Conservation (phyloP, 2,329 filamentous ascomycete genomes). For the Orbilia quercus region DNA sequence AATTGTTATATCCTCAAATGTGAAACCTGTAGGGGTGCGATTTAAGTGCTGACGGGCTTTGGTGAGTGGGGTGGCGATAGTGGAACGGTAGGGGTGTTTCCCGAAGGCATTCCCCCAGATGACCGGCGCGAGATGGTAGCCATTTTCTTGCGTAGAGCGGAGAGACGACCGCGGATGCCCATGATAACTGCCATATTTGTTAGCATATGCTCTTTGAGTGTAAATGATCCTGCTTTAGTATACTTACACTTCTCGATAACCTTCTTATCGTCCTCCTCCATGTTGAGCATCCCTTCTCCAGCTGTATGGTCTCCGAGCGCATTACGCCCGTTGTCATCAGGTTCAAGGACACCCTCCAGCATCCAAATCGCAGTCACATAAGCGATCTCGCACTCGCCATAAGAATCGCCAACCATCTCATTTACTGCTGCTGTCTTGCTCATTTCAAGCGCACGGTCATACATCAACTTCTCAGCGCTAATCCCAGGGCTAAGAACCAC, state of each 20-base stretch:
- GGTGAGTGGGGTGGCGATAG: slow-evolving; percentile 51
- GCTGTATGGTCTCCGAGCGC: slow-evolving; percentile 53
- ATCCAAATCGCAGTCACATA: slow-evolving; percentile 94
- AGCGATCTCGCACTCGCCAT: slow-evolving; percentile 87
- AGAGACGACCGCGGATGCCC: slow-evolving; percentile 66
- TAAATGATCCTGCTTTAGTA: not conserved
- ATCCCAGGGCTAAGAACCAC: slow-evolving; percentile 87
- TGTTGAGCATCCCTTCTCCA: slow-evolving; percentile 62
- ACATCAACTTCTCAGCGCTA: slow-evolving; percentile 97
- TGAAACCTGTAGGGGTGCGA: not conserved
- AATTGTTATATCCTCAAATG: not conserved
- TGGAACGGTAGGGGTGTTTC: slow-evolving; percentile 35
- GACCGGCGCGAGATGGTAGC: slow-evolving; percentile 65
- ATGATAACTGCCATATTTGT: slow-evolving; percentile 64
- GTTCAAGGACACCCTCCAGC: slow-evolving; percentile 92
- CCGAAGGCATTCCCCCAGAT: slow-evolving; percentile 60
- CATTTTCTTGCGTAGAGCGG: slow-evolving; percentile 67
- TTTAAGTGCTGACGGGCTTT: slow-evolving; percentile 42
- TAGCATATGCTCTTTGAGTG: no score
- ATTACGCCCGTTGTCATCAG: slow-evolving; percentile 68
- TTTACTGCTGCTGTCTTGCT: slow-evolving; percentile 93
- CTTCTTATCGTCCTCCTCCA: slow-evolving; percentile 66
- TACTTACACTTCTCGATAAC: slow-evolving; percentile 67
- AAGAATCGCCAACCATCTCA: slow-evolving; percentile 90
- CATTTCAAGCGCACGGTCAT: slow-evolving; percentile 97